Conservation (phyloP, 768 basidiomycete genomes). For the Galerina marginata region DNA sequence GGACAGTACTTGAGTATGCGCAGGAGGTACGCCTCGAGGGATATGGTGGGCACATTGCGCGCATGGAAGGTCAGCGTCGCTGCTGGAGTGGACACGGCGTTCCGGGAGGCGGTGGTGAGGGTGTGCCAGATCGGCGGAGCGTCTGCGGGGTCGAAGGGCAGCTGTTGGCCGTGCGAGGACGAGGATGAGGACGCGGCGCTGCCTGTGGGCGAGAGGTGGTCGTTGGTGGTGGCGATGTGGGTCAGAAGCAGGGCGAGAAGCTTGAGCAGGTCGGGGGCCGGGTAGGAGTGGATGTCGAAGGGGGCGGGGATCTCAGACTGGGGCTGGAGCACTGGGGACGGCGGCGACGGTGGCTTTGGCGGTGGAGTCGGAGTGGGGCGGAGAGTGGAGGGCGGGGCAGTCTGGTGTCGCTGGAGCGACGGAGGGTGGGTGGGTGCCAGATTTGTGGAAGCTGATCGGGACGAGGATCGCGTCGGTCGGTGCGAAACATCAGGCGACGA, state of each 20-base stretch:
- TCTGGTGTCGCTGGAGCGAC: conserved; percentile 20
- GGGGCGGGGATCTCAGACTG: conserved; percentile 12
- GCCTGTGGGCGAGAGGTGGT: conserved; percentile 55
- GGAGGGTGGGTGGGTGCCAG: conserved; percentile 13
- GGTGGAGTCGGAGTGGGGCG: conserved; percentile 19
- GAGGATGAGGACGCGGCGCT: conserved; percentile 21
- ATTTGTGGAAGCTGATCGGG: too few species aligned
- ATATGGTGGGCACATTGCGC: conserved; percentile 92
- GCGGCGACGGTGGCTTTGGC: conserved; percentile 14
- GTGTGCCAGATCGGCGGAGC: conserved; percentile 63
- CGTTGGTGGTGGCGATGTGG: conserved; percentile 93
- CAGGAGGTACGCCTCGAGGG: conserved; percentile 92
- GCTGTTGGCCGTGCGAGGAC: conserved; percentile 22
- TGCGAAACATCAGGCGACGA: too few species aligned
- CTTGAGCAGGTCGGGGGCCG: conserved; percentile 78
- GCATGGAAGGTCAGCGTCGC: conserved; percentile 95
- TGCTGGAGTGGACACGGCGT: conserved; percentile 75
- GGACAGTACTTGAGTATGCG: conserved; percentile 98
- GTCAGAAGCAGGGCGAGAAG: conserved; percentile 88
- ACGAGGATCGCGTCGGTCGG: too few species aligned
- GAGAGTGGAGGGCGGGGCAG: conserved; percentile 15
- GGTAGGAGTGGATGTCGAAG: conserved; percentile 84
- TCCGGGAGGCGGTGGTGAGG: conserved; percentile 79
- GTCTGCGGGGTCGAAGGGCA: conserved; percentile 34
- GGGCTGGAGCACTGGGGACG: conserved; percentile 12